phyloP scores from a whole-genome alignment of 257 asterid genomes.

The Penstemon newberryi region DNA sequence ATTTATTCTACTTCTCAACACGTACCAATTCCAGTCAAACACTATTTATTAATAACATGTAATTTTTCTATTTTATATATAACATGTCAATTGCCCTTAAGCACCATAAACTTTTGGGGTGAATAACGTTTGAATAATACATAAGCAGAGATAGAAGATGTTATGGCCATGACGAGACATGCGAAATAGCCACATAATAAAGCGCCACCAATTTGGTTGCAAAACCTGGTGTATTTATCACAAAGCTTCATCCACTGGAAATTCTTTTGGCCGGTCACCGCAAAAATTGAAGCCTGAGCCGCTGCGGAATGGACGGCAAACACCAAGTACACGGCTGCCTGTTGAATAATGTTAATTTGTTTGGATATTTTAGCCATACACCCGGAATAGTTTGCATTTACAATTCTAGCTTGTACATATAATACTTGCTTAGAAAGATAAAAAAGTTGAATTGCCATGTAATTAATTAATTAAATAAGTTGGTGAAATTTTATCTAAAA shows the following conservation, averaged over 20 bases:
- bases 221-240: conserved; percentile 55
- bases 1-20: no score
- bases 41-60: no score
- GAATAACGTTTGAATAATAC: conserved; percentile 61
- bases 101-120: conserved; percentile 48
- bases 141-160: conserved; percentile 57
- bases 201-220: conserved; percentile 63
- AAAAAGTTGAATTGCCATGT: no score
- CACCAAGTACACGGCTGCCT: conserved; percentile 57
- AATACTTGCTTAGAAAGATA: no score
- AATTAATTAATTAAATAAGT: no score
- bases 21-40: no score
- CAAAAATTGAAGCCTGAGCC: conserved; percentile 46
- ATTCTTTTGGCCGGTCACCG: conserved; percentile 53
- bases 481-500: no score
- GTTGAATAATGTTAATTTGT: background rate
- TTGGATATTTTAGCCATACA: background rate
- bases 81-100: conserved; percentile 31
- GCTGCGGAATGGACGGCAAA: conserved; percentile 60
- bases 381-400: background rate
- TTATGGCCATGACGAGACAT: conserved; percentile 35
- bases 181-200: conserved; percentile 48
- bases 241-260: conserved; percentile 78
- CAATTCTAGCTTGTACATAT: background rate
- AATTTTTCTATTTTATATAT: no score